Base-by-base conservation (phyloP, 805 yeast genomes). In the Candida khao-thaluensis region DNA sequence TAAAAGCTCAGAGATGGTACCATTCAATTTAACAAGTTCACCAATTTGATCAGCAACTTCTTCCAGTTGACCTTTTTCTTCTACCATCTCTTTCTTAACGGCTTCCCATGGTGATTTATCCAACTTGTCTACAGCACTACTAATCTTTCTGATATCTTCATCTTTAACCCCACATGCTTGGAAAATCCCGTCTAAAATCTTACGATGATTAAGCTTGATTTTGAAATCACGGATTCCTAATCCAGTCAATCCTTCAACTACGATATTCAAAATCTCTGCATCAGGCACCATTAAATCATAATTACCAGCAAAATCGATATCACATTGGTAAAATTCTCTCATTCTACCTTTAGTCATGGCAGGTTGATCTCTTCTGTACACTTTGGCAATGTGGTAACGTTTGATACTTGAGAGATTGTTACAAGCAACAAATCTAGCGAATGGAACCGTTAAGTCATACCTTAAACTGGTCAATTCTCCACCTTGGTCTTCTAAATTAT, bases 341-440 rank as follows among this genome's bases (percentile, higher is more conserved):
- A 93, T 93, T 67, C 99, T 80, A 45, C 99, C 99, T 67, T 93
- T 93, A 37, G 98, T 91, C 99, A 93, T 93, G 7, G 99, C 99
- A 4, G 99, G 99, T 67, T 93, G 99, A 62, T 93, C 99, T 68
- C 99, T 85, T 71, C 99, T 82, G 69, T 93, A 93, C 39, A 93
- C 99, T 64, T 93, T 93, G 52, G 99, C 99, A 49, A 93, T 87
- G 68, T 93, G 99, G 62, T 81, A 93, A 59, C 99, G 77, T 69
- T 93, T 93, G 65, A 93, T 91, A 57, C 72, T 78, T 52, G 87
- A 82, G 45, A 93, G 78, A 54, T 86, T 88, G 70, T 93, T 93
- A 87, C 88, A 85, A 14, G 99, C 99, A 40, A 91, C 95, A 56
- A 77, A 93, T 59, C 99, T 79, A 10, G 99, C 99, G 69, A 93